Percentiles rank a stretch among this genome's conserved stretches.
Conservation (phyloP, 2,329 filamentous ascomycete genomes). For the Cryoendolithus antarcticus region DNA sequence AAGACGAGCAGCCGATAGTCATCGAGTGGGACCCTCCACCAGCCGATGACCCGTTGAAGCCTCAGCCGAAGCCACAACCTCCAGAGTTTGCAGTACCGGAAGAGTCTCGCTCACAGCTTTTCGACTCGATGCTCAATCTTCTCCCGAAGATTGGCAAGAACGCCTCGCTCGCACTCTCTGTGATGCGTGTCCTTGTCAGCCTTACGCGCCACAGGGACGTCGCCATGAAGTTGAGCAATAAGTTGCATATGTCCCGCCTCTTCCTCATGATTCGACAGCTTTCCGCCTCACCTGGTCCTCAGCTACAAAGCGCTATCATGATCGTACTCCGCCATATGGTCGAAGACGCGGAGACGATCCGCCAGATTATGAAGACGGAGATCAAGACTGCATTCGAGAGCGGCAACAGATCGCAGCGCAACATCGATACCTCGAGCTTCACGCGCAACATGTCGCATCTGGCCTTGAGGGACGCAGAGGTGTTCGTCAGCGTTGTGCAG, state of each 20-base stretch:
- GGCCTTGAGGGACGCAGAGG: constrained; percentile 65
- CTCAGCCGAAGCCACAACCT: constrained; percentile 42
- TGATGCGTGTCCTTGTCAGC: constrained; percentile 73
- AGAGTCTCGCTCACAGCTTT: constrained; percentile 56
- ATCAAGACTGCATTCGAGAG: constrained; percentile 64
- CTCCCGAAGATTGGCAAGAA: constrained; percentile 82
- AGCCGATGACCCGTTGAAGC: constrained; percentile 28
- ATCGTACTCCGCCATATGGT: constrained; percentile 82
- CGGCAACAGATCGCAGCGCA: constrained; percentile 26
- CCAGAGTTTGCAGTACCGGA: constrained; percentile 50
- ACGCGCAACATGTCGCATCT: constrained; percentile 66
- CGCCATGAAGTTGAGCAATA: constrained; percentile 68
- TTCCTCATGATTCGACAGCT: constrained; percentile 96
- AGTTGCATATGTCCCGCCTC: constrained; percentile 74
- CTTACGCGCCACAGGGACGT: constrained; percentile 68
- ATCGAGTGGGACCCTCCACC: constrained; percentile 51
- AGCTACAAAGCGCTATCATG: constrained; percentile 65
- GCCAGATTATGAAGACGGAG: constrained; percentile 83
- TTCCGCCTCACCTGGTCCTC: constrained; percentile 62
- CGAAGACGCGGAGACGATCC: constrained; percentile 83
- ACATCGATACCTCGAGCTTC: constrained; percentile 59
- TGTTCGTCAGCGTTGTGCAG: constrained; percentile 80
- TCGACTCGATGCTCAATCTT: constrained; percentile 68
- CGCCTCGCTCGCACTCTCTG: constrained; percentile 67
- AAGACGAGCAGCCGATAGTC: constrained; percentile 69